phyloP scores from a whole-genome alignment of 345 rosid species.

The Linum usitatissimum region DNA sequence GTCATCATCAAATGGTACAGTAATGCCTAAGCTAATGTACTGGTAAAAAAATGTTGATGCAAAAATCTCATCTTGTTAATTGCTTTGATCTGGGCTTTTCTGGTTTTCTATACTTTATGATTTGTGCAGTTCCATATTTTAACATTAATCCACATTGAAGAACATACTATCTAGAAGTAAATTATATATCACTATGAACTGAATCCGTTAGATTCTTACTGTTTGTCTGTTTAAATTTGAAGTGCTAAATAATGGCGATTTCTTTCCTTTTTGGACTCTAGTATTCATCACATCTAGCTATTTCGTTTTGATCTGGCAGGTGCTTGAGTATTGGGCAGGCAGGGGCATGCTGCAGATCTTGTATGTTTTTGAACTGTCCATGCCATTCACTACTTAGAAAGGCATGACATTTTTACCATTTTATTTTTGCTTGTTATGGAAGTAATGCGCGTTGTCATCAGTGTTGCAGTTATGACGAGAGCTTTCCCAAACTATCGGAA shows the following conservation, averaged over 20 bases:
- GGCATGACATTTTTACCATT: neutral
- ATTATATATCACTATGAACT: neutral
- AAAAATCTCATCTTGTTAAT: no score
- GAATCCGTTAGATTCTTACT: neutral
- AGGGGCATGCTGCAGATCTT: slow-evolving; percentile 99
- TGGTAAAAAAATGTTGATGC: neutral
- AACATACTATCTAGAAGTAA: neutral
- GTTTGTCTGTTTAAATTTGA: neutral
- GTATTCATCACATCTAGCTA: neutral
- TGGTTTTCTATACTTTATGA: neutral
- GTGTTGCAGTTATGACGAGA: slow-evolving; percentile 95
- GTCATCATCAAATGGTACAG: neutral
- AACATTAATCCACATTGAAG: neutral
- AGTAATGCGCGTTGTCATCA: slow-evolving; percentile 18
- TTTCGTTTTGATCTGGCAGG: slow-evolving; percentile 30
- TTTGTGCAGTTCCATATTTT: no score
- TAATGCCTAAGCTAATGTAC: neutral
- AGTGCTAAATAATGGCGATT: no score
- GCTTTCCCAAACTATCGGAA: slow-evolving; percentile 66
- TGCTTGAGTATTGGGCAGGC: slow-evolving; percentile 84
- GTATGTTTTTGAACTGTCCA: slow-evolving; percentile 39
- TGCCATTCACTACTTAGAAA: slow-evolving; percentile 5
- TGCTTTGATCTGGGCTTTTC: neutral
- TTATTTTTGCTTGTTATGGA: slow-evolving; percentile 1
- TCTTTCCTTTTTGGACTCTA: neutral